phyloP scores from a whole-genome alignment of 2,329 filamentous ascomycete species.

The Fusarium lyarnte region DNA sequence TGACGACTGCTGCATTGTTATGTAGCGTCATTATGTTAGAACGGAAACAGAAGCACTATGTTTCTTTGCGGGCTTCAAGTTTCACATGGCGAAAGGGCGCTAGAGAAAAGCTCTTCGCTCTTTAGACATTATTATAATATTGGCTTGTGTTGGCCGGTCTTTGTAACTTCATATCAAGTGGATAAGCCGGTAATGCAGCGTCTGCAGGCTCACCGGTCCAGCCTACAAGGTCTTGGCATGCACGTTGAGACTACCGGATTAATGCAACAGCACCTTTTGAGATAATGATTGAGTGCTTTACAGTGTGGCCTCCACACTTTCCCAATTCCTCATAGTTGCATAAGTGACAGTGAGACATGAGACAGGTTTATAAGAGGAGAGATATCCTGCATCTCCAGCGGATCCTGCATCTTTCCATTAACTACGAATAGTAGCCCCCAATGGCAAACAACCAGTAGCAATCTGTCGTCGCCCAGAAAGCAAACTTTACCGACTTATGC shows the following conservation, averaged over 20 bases:
- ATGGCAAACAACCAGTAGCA: not conserved
- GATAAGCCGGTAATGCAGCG: no score
- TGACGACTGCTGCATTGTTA: not conserved
- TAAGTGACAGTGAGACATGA: no score
- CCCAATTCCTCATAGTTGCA: not conserved
- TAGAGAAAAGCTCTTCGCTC: rapidly evolving
- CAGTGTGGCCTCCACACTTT: no score
- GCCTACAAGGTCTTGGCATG: not conserved
- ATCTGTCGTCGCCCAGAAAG: not conserved
- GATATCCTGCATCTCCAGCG: rapidly evolving
- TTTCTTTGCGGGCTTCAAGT: not conserved
- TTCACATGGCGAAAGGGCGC: not conserved
- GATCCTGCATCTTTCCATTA: rapidly evolving
- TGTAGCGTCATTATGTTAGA: not conserved
- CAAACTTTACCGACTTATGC: not conserved
- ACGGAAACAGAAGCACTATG: not conserved
- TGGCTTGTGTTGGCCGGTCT: no score
- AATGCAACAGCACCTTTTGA: not conserved
- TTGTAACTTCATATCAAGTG: not conserved
- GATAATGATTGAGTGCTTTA: not conserved
- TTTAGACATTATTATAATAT: not conserved
- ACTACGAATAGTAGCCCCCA: not conserved
- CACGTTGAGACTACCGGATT: not conserved
- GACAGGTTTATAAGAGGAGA: not conserved
- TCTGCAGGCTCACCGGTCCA: no score